These are phyloP conservation scores for Polyplosphaeria fusca DNA, from an alignment of 495 filamentous ascomycete genomes.

Conservation along the genomic window DNA sequence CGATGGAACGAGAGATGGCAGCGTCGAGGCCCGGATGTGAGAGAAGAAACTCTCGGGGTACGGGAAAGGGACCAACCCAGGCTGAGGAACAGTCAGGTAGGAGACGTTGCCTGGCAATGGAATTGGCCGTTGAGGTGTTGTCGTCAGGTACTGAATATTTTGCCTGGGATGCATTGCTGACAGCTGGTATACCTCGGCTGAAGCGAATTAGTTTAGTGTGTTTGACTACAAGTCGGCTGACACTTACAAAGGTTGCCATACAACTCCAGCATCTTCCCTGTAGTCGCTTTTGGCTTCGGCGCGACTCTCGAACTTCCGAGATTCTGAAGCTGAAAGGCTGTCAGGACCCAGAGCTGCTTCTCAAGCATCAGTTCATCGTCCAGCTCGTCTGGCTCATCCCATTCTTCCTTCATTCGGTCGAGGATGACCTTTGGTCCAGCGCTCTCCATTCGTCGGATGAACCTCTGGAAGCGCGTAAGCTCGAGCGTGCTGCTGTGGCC, in stretches of 20 bases:
- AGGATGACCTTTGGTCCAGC: constrained; percentile 33
- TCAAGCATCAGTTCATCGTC: constrained; percentile 31
- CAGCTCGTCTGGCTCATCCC: constrained; percentile 28
- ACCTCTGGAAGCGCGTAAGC: constrained; percentile 34
- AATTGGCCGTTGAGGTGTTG: constrained; percentile 15
- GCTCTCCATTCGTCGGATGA: constrained; percentile 36
- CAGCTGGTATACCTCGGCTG: constrained; percentile 35
- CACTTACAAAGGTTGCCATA: constrained; percentile 35
- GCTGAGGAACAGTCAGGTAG: constrained; percentile 20
- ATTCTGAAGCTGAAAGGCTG: constrained; percentile 35
- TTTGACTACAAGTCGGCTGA: neutral
- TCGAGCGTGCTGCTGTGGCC: constrained; percentile 16
- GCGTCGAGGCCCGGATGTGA: constrained; percentile 31
- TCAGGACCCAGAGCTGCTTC: constrained; percentile 38
- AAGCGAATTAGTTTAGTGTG: neutral
- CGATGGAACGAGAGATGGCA: constrained; percentile 32
- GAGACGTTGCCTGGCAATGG: constrained; percentile 32
- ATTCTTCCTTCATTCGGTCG: constrained; percentile 36
- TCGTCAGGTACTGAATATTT: constrained; percentile 32
- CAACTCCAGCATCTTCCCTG: constrained; percentile 32
- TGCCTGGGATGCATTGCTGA: constrained; percentile 34
- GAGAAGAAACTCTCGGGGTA: constrained; percentile 25
- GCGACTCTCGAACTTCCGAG: constrained; percentile 13
- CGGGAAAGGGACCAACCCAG: constrained; percentile 26
- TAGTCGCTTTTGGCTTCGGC: constrained; percentile 14